These are phyloP conservation scores for Fusarium decemcellulare DNA, from an alignment of 2,329 filamentous ascomycete genomes.

Conservation along the genomic window DNA sequence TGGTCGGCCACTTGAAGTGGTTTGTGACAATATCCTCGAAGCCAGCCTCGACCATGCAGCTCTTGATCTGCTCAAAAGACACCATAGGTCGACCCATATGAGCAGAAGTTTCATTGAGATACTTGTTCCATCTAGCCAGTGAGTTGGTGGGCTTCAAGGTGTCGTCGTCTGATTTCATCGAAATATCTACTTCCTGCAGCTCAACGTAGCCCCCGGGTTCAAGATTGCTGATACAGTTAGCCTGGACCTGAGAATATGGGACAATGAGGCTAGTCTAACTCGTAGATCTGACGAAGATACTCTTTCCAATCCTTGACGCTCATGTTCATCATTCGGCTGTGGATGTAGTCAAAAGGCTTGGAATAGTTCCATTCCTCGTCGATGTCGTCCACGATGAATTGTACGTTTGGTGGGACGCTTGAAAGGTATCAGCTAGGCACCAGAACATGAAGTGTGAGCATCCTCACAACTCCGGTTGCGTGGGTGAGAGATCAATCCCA, in stretches of 20 bases:
- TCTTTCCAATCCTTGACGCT: constrained; percentile 19
- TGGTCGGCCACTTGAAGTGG: constrained; percentile 24
- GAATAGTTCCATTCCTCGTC: constrained; percentile 28
- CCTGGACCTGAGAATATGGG: too few species aligned
- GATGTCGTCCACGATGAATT: constrained; percentile 25
- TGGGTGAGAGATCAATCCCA: constrained; percentile 21
- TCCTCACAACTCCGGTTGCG: constrained; percentile 20
- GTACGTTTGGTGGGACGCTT: constrained; percentile 22
- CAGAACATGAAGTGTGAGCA: not conserved
- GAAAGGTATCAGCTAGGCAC: not conserved
- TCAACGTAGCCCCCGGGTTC: constrained; percentile 24
- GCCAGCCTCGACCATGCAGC: constrained; percentile 11
- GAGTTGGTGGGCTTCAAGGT: not conserved
- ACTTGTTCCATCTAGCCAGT: constrained; percentile 10
- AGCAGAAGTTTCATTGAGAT: not conserved
- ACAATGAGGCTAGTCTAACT: not conserved
- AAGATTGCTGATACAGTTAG: constrained; percentile 8
- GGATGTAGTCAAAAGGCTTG: constrained; percentile 27
- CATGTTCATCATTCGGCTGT: constrained; percentile 29
- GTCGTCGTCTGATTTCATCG: constrained; percentile 8
- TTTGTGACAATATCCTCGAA: constrained; percentile 24
- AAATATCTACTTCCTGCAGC: constrained; percentile 16
- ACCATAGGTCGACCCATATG: constrained; percentile 17
- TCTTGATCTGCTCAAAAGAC: constrained; percentile 4
- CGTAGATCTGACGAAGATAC: constrained; percentile 15